Base-by-base conservation (phyloP, 805 yeast genomes). In the Wickerhamomyces canadensis region DNA sequence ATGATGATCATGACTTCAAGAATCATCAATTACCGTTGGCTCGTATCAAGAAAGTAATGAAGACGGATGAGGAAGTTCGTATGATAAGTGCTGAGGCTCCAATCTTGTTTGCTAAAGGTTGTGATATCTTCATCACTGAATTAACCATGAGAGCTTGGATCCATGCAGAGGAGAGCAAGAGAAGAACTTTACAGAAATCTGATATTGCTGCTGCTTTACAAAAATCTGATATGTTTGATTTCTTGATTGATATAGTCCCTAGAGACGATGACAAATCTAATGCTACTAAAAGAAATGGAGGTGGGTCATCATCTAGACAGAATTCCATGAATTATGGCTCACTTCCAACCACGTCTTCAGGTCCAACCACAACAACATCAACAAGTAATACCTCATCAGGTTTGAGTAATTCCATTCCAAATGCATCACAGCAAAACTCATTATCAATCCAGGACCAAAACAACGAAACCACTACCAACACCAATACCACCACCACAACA, bases 81-180 rank as follows among this genome's bases (percentile, higher is more conserved):
- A 93, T 93, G 99, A 93, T 93, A 40, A 79, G 93, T 45, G 98
- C 98, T 3, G 99, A 93, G 64, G 98, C 98, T 1, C 98, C 99
- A 2, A 88, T 93, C 24, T 63, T 93, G 42, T 93, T 93, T 65
- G 98, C 98, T 33, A 93, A 93, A 60, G 98, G 98, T 1, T 93
- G 98, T 62, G 99, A 93, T 58, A 80, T 93, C 25, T 93, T 93
- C 62, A 91, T 93, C 49, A 89, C 98, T 1, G 99, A 93, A 59
- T 67, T 93, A 38, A 89, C 99, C 12, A 89, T 93, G 96, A 72
- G 99, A 41, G 97, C 98, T 7, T 93, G 98, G 98, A 87, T 93
- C 44, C 96, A 89, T 52, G 96, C 98, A 3, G 98, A 93, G 60
- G 96, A 87, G 54, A 86, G 86, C 64, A 93, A 93, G 57, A 74